These are phyloP conservation scores for Hebeloma cylindrosporum DNA, from an alignment of 768 basidiomycete species.

Conservation along the genomic window DNA sequence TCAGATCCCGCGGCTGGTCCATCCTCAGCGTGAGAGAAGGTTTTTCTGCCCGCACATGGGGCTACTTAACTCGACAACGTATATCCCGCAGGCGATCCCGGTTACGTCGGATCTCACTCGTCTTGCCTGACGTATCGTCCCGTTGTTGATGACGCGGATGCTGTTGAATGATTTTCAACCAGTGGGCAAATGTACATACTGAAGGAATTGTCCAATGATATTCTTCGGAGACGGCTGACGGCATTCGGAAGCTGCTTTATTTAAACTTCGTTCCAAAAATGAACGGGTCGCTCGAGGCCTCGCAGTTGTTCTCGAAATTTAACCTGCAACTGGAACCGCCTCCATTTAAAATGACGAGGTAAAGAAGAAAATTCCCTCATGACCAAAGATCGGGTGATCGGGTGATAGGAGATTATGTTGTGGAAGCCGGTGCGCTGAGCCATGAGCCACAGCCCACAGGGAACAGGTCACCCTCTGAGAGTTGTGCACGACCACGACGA, in stretches of 20 bases:
- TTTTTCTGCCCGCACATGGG: too few relatives aligned
- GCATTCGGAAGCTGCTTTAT: slow-evolving; percentile 4
- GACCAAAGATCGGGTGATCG: slow-evolving; percentile 21
- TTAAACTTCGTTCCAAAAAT: slow-evolving; percentile 7
- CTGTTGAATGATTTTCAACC: slow-evolving; percentile 10
- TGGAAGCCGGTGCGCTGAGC: not conserved
- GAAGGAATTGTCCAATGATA: not conserved
- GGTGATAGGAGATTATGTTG: slow-evolving; percentile 17
- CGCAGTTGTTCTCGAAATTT: not conserved
- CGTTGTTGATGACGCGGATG: slow-evolving; percentile 10
- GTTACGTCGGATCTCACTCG: slow-evolving; percentile 16
- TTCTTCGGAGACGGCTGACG: slow-evolving; percentile 3
- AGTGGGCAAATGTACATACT: slow-evolving; percentile 4
- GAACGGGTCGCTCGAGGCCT: not conserved
- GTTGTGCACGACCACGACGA: too few relatives aligned
- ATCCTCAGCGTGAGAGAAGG: too few relatives aligned
- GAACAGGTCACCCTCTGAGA: too few relatives aligned
- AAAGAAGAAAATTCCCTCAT: too few relatives aligned
- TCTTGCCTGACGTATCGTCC: slow-evolving; percentile 4
- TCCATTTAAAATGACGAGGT: too few relatives aligned
- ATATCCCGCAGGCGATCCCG: slow-evolving; percentile 7
- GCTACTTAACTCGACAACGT: not conserved
- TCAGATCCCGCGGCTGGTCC: too few relatives aligned
- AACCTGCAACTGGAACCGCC: too few relatives aligned
- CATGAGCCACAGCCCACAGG: too few relatives aligned